A percentile compares a stretch with the other conserved stretches of the same genome.
These are phyloP conservation scores for Phoma sp. DNA, from an alignment of 2,329 filamentous ascomycete species.

Conservation along the genomic window DNA sequence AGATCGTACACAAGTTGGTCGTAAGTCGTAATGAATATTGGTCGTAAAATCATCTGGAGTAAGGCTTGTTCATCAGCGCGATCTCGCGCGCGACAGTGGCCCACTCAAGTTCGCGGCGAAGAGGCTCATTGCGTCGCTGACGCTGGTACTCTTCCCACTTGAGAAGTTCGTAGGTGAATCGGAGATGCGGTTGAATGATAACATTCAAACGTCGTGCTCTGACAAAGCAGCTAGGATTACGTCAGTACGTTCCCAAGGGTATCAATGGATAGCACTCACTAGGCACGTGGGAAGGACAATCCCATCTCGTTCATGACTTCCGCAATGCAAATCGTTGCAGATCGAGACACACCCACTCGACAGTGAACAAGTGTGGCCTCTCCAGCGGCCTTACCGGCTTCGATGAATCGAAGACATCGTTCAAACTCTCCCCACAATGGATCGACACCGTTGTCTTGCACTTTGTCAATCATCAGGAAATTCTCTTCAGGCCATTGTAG, in stretches of 20 bases:
- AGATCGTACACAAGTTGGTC: conserved; percentile 33
- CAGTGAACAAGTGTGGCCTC: conserved; percentile 94
- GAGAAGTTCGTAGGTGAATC: conserved; percentile 89
- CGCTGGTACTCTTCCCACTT: conserved; percentile 90
- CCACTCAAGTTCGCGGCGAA: conserved; percentile 89
- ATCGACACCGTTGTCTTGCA: conserved; percentile 97
- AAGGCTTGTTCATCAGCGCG: conserved; percentile 93
- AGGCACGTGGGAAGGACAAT: conserved; percentile 87
- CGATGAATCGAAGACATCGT: conserved; percentile 88
- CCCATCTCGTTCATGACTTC: conserved; percentile 87
- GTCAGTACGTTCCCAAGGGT: conserved; percentile 12
- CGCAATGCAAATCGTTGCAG: conserved; percentile 98
- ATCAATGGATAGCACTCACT: conserved; percentile 57
- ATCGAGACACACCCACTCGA: conserved; percentile 91
- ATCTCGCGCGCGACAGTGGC: conserved; percentile 85
- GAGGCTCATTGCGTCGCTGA: conserved; percentile 57
- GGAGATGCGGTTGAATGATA: conserved; percentile 95
- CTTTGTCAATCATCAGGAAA: conserved; percentile 78
- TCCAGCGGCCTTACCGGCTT: conserved; percentile 75
- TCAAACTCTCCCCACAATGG: conserved; percentile 85
- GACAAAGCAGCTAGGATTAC: conserved; percentile 74
- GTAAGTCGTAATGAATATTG: conserved; percentile 25
- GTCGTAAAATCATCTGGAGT: conserved; percentile 65
- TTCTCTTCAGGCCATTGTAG: conserved; percentile 79
- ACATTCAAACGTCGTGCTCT: conserved; percentile 91